These are phyloP conservation scores for Saccharomycopsis fibuligera DNA, from an alignment of 805 yeast genomes.

Conservation along the genomic window DNA sequence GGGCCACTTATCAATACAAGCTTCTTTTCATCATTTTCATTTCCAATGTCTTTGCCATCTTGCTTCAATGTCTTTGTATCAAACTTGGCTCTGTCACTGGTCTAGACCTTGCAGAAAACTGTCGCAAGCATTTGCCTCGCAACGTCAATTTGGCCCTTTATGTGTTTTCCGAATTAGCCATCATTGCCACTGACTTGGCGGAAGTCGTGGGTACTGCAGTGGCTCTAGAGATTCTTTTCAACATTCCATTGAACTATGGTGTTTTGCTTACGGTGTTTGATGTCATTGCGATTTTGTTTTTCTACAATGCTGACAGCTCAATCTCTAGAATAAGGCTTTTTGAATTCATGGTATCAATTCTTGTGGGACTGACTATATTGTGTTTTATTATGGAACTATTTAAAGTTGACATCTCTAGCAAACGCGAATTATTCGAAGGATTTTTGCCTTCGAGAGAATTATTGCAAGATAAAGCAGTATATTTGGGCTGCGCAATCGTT, in stretches of 20 bases:
- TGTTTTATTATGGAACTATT: slow-evolving; percentile 72
- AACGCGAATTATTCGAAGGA: slow-evolving; percentile 25
- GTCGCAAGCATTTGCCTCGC: slow-evolving; percentile 61
- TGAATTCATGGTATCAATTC: slow-evolving; percentile 63
- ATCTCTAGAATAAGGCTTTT: slow-evolving; percentile 66
- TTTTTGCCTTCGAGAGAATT: slow-evolving; percentile 35
- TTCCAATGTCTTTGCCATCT: slow-evolving; percentile 79
- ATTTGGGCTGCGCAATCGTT: slow-evolving; percentile 69
- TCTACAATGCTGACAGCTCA: slow-evolving; percentile 72
- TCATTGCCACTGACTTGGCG: slow-evolving; percentile 87
- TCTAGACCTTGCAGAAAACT: slow-evolving; percentile 77
- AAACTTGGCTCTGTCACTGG: slow-evolving; percentile 90
- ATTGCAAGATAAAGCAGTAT: slow-evolving; percentile 57
- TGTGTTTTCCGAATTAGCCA: slow-evolving; percentile 79
- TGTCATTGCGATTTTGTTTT: slow-evolving; percentile 72
- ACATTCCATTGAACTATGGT: slow-evolving; percentile 71
- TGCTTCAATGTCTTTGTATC: slow-evolving; percentile 76
- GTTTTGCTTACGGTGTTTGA: slow-evolving; percentile 75
- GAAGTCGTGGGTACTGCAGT: slow-evolving; percentile 94
- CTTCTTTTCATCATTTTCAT: slow-evolving; percentile 62
- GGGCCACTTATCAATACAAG: slow-evolving; percentile 71
- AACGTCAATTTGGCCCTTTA: slow-evolving; percentile 62
- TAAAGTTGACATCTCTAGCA: slow-evolving; percentile 52
- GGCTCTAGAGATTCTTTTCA: slow-evolving; percentile 67
- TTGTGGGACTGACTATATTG: slow-evolving; percentile 68